A percentile compares a stretch with the other conserved stretches of the same genome.
Conservation (phyloP, 306 rosid species). For the Neltuma alba region DNA sequence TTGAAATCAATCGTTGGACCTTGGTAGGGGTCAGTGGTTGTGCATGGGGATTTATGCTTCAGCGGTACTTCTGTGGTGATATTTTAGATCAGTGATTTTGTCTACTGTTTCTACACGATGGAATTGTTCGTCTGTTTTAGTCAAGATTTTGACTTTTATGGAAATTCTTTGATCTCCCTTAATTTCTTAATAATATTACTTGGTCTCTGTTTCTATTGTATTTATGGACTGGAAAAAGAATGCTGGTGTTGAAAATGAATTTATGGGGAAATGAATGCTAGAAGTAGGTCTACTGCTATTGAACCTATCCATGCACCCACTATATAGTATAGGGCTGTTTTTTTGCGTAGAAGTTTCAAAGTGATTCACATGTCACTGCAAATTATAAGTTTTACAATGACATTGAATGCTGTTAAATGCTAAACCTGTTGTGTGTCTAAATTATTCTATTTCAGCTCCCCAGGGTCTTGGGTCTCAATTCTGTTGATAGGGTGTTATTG, state of each 20-base stretch:
- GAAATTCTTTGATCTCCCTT: background rate
- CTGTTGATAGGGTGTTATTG: conserved; percentile 80
- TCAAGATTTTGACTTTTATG: background rate
- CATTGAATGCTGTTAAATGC: background rate
- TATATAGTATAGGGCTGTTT: background rate
- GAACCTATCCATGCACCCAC: background rate
- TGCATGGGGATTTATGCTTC: background rate
- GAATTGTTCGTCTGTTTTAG: background rate
- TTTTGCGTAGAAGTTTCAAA: too few relatives aligned
- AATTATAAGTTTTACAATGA: background rate
- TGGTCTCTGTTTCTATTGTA: background rate
- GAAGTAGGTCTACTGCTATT: background rate
- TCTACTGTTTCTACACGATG: background rate
- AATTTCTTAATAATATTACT: background rate
- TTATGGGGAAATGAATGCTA: background rate
- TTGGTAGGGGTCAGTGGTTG: background rate
- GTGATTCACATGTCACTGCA: background rate
- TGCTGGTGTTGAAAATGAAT: background rate
- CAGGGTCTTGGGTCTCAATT: conserved; percentile 74
- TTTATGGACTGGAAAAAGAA: background rate
- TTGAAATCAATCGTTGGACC: background rate
- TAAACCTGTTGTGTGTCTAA: conserved; percentile 17
- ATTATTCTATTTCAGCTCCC: conserved; percentile 72
- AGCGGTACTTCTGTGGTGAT: background rate
- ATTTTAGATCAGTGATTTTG: background rate